Evolutionary conservation across 805 yeast species (phyloP).

Genomic region (Clavispora phyllophila): DNA sequence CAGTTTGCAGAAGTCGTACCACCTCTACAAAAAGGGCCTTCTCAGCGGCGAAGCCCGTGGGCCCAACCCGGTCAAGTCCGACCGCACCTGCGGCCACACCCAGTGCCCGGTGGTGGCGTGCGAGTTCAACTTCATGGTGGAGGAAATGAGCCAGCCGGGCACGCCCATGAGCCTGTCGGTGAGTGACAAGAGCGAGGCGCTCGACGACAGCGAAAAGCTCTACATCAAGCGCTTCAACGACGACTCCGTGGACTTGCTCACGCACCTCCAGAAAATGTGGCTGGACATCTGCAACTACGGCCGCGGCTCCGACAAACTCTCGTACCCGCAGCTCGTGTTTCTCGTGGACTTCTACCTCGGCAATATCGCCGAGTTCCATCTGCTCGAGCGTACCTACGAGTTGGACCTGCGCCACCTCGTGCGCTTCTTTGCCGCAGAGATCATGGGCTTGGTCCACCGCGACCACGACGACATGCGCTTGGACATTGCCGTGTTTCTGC

Average conservation of each 20-base stretch:
- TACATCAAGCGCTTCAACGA: slow-evolving; percentile 1
- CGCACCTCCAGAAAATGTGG: slow-evolving; percentile 25
- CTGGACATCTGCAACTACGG: slow-evolving; percentile 15
- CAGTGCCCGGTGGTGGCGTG: slow-evolving; percentile 39
- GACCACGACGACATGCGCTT: slow-evolving; percentile 14
- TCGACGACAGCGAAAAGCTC: background rate
- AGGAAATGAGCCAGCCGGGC: slow-evolving; percentile 12
- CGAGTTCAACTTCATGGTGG: slow-evolving; percentile 33
- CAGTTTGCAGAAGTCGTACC: slow-evolving; percentile 36
- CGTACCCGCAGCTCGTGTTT: slow-evolving; percentile 21
- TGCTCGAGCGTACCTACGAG: slow-evolving; percentile 4
- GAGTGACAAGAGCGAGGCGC: background rate
- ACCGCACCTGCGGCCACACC: slow-evolving; percentile 10
- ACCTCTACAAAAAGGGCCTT: slow-evolving; percentile 27
- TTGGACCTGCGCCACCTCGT: slow-evolving; percentile 22
- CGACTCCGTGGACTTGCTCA: slow-evolving; percentile 13
- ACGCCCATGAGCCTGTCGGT: background rate
- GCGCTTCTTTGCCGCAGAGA: slow-evolving; percentile 21
- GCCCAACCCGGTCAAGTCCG: background rate
- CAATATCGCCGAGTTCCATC: slow-evolving; percentile 1
- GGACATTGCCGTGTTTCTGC: slow-evolving; percentile 9
- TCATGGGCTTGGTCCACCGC: slow-evolving; percentile 14
- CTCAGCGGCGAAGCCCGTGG: slow-evolving; percentile 7
- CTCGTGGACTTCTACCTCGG: slow-evolving; percentile 28
- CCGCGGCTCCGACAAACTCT: slow-evolving; percentile 17